Evolutionary conservation across 73 alveolate species (phyloP), one percentile per base, ranked within the genome.

Genomic region (Tetrahymena borealis): DNA sequence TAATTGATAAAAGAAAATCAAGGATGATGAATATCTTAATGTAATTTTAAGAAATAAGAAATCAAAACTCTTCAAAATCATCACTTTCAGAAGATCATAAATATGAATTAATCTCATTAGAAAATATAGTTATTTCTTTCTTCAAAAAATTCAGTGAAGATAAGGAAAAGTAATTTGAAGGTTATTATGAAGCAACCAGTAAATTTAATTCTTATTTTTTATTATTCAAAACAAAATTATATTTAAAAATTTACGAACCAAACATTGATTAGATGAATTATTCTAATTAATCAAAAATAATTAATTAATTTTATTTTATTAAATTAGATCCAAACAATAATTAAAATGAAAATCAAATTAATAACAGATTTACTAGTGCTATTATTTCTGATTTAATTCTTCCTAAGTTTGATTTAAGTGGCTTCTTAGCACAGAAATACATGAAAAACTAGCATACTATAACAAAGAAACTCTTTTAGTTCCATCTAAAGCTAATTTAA

Each of bases 401-500:
- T 11, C 95, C 95, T 32, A 93, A 93, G 32, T 32, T 93, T 15
- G 91, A 93, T 39, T 90, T 93, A 24, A 60, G 78, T 38, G 42
- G 90, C 39, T 39, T 78, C 39, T 78, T 92, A 13, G 24, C 90
- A 36, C 32, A 33, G 78, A 78, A 60, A 38, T 39, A 78, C 37
- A 92, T 60, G 95, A 92, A 78, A 92, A 92, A 92, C 95, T 90
- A 92, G 37, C 91, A 36, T 35, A 93, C 78, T 9, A 79, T 40
- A 37, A 43, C 90, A 12, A 90, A 39, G 36, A 79, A 93, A 35
- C 39, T 40, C 15, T 60, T 93, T 60, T 38, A 79, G 10, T 40
- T 79, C 40, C 78, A 90, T 18, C 39, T 93, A 33, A 79, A 93
- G 77, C 15, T 79, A 40, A 79, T 93, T 36, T 39, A 93, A n/a